Percentiles rank a stretch among this genome's conserved stretches.
Conservation (phyloP, 1,284 basidiomycete genomes). For the Puccinia novopanici region DNA sequence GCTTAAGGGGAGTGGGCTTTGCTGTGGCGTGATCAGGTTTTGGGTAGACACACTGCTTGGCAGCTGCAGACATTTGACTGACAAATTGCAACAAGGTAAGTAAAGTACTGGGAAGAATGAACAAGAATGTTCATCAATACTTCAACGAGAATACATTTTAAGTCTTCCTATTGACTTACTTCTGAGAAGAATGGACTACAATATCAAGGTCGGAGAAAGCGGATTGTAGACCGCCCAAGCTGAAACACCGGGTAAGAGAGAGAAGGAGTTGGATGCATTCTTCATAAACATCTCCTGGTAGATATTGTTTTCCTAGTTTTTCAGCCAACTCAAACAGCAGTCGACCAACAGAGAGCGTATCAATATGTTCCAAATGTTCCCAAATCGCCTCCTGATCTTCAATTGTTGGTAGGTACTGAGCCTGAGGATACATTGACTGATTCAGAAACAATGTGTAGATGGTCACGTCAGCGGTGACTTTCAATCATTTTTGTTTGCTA, state of each 20-base stretch:
- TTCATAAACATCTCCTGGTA: no score
- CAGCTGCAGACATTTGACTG: conserved; percentile 40
- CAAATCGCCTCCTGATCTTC: no score
- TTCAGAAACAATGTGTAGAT: no score
- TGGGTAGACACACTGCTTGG: conserved; percentile 18
- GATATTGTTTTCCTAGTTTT: no score
- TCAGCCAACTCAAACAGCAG: no score
- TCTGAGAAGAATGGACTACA: conserved; percentile 37
- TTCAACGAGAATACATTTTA: neutral
- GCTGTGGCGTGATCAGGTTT: conserved; percentile 1
- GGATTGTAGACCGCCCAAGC: conserved; percentile 42
- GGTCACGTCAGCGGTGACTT: no score
- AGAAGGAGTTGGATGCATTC: no score
- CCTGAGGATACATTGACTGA: no score
- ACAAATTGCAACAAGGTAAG: conserved; percentile 39
- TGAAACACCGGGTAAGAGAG: conserved; percentile 35
- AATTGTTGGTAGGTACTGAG: no score
- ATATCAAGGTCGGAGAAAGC: conserved; percentile 17
- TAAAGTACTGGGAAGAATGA: conserved; percentile 6
- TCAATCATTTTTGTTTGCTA: no score
- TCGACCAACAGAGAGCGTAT: no score
- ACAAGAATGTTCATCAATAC: neutral
- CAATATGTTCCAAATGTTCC: no score
- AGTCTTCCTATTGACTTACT: conserved; percentile 10
- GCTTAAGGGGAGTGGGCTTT: conserved; percentile 1